Conservation (phyloP, 208 protist genomes). For the Acanthamoeba quina region DNA sequence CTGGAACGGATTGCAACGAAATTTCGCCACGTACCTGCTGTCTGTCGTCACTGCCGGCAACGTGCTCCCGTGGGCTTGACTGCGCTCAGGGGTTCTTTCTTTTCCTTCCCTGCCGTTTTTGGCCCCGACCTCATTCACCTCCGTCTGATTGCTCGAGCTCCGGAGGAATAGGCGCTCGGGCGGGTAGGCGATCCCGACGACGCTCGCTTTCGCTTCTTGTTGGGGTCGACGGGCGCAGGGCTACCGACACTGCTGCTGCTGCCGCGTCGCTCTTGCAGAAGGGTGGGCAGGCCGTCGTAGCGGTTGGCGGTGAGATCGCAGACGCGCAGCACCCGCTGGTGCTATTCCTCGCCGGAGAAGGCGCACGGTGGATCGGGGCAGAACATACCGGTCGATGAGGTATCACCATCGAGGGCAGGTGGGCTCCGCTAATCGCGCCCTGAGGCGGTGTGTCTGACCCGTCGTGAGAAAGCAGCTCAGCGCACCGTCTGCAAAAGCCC, state of each 20-base stretch:
- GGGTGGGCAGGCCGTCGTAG: not conserved
- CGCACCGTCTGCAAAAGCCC: not conserved
- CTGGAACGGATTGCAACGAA: no score
- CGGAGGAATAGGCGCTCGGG: no score
- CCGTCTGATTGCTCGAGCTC: no score
- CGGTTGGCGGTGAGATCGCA: not conserved
- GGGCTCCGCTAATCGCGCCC: constrained; percentile 29
- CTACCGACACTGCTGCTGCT: not conserved
- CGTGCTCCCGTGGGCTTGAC: no score
- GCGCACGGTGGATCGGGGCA: constrained; percentile 34
- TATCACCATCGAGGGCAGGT: constrained; percentile 42
- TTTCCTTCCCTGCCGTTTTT: no score
- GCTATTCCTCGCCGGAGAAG: constrained; percentile 32
- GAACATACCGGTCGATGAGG: constrained; percentile 38
- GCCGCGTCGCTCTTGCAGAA: not conserved
- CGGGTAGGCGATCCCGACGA: not conserved
- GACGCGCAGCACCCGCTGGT: constrained; percentile 19
- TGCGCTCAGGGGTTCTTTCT: no score
- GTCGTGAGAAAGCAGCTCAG: no score
- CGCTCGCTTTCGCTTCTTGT: constrained; percentile 27
- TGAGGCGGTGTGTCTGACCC: not conserved
- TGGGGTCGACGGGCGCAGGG: not conserved
- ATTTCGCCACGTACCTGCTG: no score
- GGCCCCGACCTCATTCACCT: no score
- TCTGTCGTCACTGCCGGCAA: no score